Base-by-base conservation (phyloP, 2,329 filamentous ascomycete genomes). In the Chalaropsis thielavioides region DNA sequence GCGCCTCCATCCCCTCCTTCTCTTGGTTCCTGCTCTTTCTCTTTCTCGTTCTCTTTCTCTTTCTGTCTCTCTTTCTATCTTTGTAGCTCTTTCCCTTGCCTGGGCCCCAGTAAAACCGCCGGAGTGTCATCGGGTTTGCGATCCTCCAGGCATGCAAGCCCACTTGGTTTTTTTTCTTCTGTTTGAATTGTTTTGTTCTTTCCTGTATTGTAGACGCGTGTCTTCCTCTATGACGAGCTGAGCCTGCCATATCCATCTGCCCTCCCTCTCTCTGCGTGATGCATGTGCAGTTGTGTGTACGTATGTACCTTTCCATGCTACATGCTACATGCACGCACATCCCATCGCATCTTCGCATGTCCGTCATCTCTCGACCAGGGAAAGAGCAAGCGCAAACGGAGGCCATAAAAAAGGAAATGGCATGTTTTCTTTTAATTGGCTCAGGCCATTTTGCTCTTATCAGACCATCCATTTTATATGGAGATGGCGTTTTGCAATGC, bases 331-430 rank as follows among this genome's bases (percentile, higher is more conserved):
- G 13, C 15, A 56, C 51, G 51, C 51, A 56, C 51, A 56, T 56
- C 51, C 24, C 24, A 35, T 31, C 46, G 22, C 27, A 17, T n/a
- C 22, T 17, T 17, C 51, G 27, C 22, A 35, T 56, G 15, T 35
- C 11, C 51, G 31, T 31, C 13, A 31, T 27, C 51, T 15, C 27
- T 35, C 22, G 15, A 24, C 6, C 51, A 56, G 51, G 51, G 51
- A 56, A 56, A 56, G 51, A 35, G 17, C 51, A 56, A 56, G 51
- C 51, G 51, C 51, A 56, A 56, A 56, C 51, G 51, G 51, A 56
- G 51, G 51, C 51, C 51, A 22, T 22, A 27, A 17, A 31, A 17
- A 56, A n/a, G n/a, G n/a, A 35, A 56, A 56, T 56, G 22, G 51
- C 51, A 56, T 56, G 51, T 56, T 56, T 56, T 35, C 51, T 56